Percentiles rank a stretch among this genome's conserved stretches.
These are phyloP conservation scores for Hydnomerulius pinastri DNA, from an alignment of 768 basidiomycete genomes.

Conservation along the genomic window DNA sequence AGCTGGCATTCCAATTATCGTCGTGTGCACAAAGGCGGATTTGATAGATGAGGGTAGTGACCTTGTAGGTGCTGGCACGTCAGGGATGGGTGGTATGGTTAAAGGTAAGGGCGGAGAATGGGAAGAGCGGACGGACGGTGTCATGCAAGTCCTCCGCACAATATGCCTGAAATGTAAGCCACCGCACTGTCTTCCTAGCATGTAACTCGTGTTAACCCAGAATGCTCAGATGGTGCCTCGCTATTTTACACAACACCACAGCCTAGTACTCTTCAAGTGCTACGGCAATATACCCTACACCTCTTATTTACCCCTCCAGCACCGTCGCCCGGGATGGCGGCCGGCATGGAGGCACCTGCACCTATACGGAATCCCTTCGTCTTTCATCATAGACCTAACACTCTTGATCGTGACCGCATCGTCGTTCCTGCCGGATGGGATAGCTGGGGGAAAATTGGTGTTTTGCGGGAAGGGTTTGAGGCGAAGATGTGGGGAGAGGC, in stretches of 20 bases:
- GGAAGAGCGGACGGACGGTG: constrained; percentile 94
- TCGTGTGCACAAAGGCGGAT: constrained; percentile 92
- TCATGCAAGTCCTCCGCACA: constrained; percentile 94
- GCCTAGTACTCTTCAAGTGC: constrained; percentile 69
- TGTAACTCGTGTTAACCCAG: constrained; percentile 1
- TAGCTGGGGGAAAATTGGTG: constrained; percentile 93
- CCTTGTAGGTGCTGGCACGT: constrained; percentile 63
- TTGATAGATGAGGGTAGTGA: constrained; percentile 83
- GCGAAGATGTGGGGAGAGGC: constrained; percentile 77
- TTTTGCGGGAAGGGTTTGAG: constrained; percentile 91
- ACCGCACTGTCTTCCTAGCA: neutral
- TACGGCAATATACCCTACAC: constrained; percentile 83
- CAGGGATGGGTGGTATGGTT: constrained; percentile 88
- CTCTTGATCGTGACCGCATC: constrained; percentile 89
- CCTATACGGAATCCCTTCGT: constrained; percentile 81
- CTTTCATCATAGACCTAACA: constrained; percentile 85
- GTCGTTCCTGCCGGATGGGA: constrained; percentile 98
- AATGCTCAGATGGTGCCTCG: constrained; percentile 78
- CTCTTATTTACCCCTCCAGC: constrained; percentile 64
- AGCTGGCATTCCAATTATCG: constrained; percentile 83
- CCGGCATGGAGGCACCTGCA: constrained; percentile 38
- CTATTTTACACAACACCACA: constrained; percentile 89
- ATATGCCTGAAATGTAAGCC: constrained; percentile 89
- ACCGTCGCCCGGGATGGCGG: constrained; percentile 42
- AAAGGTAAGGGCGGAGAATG: constrained; percentile 90